These are phyloP conservation scores for Vararia minispora DNA, from an alignment of 768 basidiomycete species.

Conservation along the genomic window DNA sequence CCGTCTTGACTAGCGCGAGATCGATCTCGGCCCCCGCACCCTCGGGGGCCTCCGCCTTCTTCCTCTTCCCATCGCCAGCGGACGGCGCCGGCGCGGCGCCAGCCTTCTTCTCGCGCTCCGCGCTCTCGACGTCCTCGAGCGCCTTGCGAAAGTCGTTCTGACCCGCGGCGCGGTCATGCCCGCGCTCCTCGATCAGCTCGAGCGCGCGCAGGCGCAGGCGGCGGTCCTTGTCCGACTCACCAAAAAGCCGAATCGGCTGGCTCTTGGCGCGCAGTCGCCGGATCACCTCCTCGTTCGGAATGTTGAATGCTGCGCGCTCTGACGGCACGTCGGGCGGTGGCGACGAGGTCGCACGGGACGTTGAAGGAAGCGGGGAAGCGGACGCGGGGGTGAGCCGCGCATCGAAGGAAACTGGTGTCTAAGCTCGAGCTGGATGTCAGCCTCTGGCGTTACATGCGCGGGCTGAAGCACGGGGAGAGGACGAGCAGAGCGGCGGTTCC, in stretches of 20 bases:
- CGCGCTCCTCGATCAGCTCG: conserved; percentile 90
- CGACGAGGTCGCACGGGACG: conserved; percentile 20
- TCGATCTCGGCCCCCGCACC: conserved; percentile 49
- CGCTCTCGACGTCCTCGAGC: conserved; percentile 77
- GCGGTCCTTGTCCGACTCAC: conserved; percentile 90
- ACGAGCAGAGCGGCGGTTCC: too few species aligned
- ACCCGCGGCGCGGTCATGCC: conserved; percentile 65
- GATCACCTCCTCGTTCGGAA: conserved; percentile 87
- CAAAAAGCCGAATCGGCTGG: conserved; percentile 92
- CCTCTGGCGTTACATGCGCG: too few species aligned
- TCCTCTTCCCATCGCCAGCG: conserved; percentile 39
- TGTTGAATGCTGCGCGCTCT: conserved; percentile 48
- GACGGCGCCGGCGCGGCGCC: conserved; percentile 29
- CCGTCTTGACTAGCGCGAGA: conserved; percentile 70
- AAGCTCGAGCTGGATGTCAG: conserved; percentile 14
- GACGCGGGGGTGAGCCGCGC: conserved; percentile 9
- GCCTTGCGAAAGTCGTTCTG: conserved; percentile 94
- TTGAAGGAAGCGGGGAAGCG: conserved; percentile 16
- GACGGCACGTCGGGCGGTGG: conserved; percentile 33
- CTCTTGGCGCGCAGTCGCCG: conserved; percentile 83
- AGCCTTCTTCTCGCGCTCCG: conserved; percentile 53
- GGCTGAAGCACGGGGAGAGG: too few species aligned
- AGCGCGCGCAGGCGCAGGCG: conserved; percentile 82
- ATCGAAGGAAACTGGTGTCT: too few species aligned
- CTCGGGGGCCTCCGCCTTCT: conserved; percentile 39